Conservation (phyloP, 192 early-diverging fungal species). For the Diversispora epigaea region DNA sequence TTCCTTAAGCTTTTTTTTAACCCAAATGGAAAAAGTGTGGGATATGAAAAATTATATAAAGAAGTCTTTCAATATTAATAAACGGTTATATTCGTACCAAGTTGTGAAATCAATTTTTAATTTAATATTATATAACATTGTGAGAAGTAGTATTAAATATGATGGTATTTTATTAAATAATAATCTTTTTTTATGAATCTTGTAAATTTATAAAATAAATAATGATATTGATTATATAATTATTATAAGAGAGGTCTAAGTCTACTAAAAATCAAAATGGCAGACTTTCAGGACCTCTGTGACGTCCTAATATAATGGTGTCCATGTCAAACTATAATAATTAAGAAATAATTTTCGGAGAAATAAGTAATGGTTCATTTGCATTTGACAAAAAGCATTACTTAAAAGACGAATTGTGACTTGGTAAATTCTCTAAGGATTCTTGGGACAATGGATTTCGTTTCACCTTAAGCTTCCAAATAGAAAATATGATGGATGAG, state of each 20-base stretch:
- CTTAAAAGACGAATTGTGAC: neutral
- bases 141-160: constrained; percentile 5
- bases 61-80: neutral
- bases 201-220: neutral
- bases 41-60: too few species aligned
- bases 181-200: neutral
- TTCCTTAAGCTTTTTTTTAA: too few species aligned
- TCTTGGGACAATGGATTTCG: neutral
- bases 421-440: constrained; percentile 8
- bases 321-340: neutral
- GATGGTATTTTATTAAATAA: neutral
- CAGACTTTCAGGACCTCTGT: neutral
- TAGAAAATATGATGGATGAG: neutral
- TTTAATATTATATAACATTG: neutral
- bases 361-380: constrained; percentile 5
- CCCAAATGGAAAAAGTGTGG: too few species aligned
- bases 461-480: neutral
- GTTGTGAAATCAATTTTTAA: neutral
- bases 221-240: too few species aligned
- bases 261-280: constrained; percentile 3
- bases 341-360: neutral
- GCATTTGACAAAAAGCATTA: neutral
- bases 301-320: neutral
- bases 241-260: neutral
- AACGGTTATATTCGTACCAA: neutral